Conservation (phyloP, 345 rosid species). For the Capsella bursapastoris region DNA sequence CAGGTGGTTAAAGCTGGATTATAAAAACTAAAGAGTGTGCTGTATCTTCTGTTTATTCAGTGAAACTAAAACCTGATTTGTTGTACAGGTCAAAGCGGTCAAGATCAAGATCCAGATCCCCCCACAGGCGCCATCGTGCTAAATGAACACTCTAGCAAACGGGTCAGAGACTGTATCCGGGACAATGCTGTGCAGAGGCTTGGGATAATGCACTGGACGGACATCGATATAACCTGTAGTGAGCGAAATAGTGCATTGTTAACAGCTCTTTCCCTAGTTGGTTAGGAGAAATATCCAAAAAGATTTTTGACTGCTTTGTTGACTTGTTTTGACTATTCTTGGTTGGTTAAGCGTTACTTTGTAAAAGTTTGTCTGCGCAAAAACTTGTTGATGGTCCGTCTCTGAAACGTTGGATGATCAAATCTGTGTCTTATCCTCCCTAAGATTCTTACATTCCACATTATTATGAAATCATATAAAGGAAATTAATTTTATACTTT, state of each 20-base stretch:
- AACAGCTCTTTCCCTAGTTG: not conserved
- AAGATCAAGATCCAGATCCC: conserved; percentile 53
- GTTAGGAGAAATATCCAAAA: not conserved
- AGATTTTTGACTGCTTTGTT: conserved; percentile 26
- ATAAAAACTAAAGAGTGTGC: conserved; percentile 2
- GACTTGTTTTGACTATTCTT: conserved; percentile 19
- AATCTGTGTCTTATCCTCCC: not conserved
- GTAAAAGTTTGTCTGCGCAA: conserved; percentile 8
- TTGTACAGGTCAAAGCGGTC: conserved; percentile 68
- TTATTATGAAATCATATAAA: not conserved
- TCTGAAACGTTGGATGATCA: conserved; percentile 23
- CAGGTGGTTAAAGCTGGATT: conserved; percentile 65
- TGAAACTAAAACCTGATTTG: conserved; percentile 21
- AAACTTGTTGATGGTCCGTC: conserved; percentile 1
- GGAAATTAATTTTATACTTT: not conserved
- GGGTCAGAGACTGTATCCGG: not conserved
- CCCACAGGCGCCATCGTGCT: conserved; percentile 59
- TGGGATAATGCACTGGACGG: not conserved
- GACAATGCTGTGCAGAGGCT: conserved; percentile 12
- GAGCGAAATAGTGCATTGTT: not conserved
- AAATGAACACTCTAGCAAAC: conserved; percentile 34
- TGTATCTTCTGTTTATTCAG: conserved; percentile 22
- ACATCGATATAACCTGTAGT: not conserved
- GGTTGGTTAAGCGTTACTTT: conserved; percentile 1
- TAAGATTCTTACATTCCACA: not conserved